Base-by-base conservation (phyloP, 2,329 filamentous ascomycete species). In the Raffaelea deltoideospora region DNA sequence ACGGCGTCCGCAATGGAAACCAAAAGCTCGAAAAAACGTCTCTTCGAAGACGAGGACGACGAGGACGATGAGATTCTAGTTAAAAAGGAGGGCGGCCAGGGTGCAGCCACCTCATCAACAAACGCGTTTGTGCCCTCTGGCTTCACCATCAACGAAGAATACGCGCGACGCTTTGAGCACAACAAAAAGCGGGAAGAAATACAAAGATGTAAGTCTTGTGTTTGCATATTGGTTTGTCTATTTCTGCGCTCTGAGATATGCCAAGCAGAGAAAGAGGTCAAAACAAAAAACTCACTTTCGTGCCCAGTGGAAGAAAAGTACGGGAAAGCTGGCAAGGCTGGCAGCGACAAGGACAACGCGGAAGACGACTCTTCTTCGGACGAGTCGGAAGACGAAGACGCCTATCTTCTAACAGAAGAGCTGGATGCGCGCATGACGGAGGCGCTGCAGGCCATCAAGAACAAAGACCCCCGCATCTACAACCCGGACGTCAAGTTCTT, bases 141-240 rank as follows among this genome's bases (percentile, higher is more conserved):
- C 22, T 70, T 96, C 54, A 86, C 81, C 54, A 78, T 98, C 58
- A 96, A 98, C 57, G 67, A 86, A 54, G 84, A 92, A 36, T 98
- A 79, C 56, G 90, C 90, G 31, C 75, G 72, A 47, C 71, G 84
- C 29, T 96, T 94, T 49, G 90, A 98, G 57, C 72, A 96, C 61
- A 98, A 98, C 62, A 95, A 96, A 64, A 94, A 94, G 63, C 74
- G 88, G 40, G 87, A 93, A 53, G 90, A 98, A 55, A 63, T 76
- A 44, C 78, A 86, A 14, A 69, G 72, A 51, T 56, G 78, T 81
- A 51, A 49, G 72, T 58, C 21, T n/a, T n/a, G 14, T 15, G 15
- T 31, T n/a, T 27, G n/a, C n/a, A n/a, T n/a, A n/a, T 30, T 21
- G 2, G 11, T 20, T 24, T 15, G 14, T 23, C 7, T 24, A 15